Evolutionary conservation across 805 yeast species (phyloP), one percentile per base, ranked within the genome.

Genomic region (Teunomyces lycoperdinae): DNA sequence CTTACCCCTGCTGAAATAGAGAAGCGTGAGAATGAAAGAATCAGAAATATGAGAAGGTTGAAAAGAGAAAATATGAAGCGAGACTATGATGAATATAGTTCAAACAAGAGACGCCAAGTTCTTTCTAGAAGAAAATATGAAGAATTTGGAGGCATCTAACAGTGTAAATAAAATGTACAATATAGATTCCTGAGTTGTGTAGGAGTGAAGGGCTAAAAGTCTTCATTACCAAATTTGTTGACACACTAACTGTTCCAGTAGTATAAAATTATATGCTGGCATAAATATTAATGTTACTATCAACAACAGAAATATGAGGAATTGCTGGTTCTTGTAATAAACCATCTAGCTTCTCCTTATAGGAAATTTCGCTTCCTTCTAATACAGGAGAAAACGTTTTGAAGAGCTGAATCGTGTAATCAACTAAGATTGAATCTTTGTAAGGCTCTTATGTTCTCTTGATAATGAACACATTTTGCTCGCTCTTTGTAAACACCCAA

Each of bases 1-100:
- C 76, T 94, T 50, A 83, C 94, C 1, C 91, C 88, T 46, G 89
- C 91, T 80, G 99, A 94, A 66, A 89, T 94, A 48, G 97, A 92
- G 62, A 85, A 86, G 68, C 79, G 98, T 55, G 98, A 94, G 63
- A 89, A 90, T 56, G 99, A 94, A 68, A 83, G 95, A 60, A 97
- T 91, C 58, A 79, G 98, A 66, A 90, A 87, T 62, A 77, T 89
- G 51, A 81, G 99, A 67, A 82, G 99, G 62, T 76, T 91, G 62
- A 92, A 95, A 74, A 82, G 99, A 68, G 98, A 94, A 63, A 84
- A 90, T 8, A 83, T 88, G 73, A 74, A 89, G 50, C 80, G 86
- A 44, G 82, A 76, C 40, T 74, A 65, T 40, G 75, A 70, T 46
- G 70, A 64, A 43, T 61, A 57, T 39, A 57, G 63, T 16, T 53